phyloP scores from a whole-genome alignment of 2,329 filamentous ascomycete genomes.

The Amauroascus verrucosus region DNA sequence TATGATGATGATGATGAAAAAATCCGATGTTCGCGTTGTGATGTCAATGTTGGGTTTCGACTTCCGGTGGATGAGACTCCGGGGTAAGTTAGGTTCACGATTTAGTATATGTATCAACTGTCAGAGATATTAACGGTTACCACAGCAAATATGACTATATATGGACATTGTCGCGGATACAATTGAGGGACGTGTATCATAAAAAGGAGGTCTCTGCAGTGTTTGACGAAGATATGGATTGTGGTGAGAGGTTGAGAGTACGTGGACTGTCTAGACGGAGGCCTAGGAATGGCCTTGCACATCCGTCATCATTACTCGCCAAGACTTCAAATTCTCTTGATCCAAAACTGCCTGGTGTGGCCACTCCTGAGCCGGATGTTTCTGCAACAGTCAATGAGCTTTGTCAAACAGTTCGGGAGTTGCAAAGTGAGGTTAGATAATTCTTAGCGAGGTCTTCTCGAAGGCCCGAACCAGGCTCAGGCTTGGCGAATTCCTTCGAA shows the following conservation, averaged over 20 bases:
- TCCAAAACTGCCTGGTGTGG: not conserved
- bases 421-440: constrained; percentile 3
- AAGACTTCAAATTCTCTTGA: not conserved
- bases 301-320: not conserved
- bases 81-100: not conserved
- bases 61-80: not conserved
- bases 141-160: constrained; percentile 3
- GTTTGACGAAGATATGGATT: not conserved
- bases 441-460: not conserved
- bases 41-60: not conserved
- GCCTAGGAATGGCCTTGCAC: not conserved
- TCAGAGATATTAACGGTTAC: not conserved
- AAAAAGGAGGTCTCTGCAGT: constrained; percentile 1
- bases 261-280: not conserved
- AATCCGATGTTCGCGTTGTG: constrained; percentile 1
- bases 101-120: not conserved
- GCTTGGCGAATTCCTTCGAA: constrained; percentile 1
- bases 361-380: not conserved
- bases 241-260: not conserved
- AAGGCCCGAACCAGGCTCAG: not conserved
- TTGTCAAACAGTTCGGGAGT: constrained; percentile 6
- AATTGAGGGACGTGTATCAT: constrained; percentile 7
- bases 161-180: constrained; percentile 3
- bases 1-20: constrained; percentile 1
- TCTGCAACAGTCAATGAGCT: constrained; percentile 7